Evolutionary conservation across 345 rosid species (phyloP), one percentile per base, ranked within the genome.

Genomic region (Lepidium sativum): DNA sequence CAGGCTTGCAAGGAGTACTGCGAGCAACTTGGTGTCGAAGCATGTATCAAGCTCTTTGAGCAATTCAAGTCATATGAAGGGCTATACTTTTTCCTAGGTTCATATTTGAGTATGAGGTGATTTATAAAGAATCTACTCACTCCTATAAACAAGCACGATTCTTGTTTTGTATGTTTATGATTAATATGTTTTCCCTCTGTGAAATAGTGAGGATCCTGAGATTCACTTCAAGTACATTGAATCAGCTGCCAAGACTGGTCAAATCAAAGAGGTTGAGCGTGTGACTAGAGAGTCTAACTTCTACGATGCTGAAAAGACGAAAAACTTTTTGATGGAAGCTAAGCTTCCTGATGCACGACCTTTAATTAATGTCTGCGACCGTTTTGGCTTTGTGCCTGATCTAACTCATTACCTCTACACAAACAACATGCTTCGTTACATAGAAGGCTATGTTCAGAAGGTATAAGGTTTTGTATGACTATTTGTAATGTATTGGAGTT

Each of bases 361-460:
- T 13, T 71, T 92, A 69, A 92, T 92, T 63, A 92, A 92, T 85
- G 98, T 95, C 65, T 95, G 99, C 60, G 99, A 95, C 64, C 98
- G 99, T 13, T 95, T 91, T 77, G 94, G 99, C 48, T 95, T 79
- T 81, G 99, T 91, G 61, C 91, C 95, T 25, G 99, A 91, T 75
- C 91, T 95, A 45, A 95, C 96, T 7, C 99, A 91, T 79, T 91
- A 95, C 82, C 92, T 95, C 13, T 95, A 95, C 82, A 53, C 91
- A 52, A 95, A 74, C 77, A 89, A 84, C 79, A 79, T 81, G 99
- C 98, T 88, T 45, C 99, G 99, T 1, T 95, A 95, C 69, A 91
- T 95, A 72, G 99, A 95, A 79, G 99, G 99, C 64, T 95, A 95
- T 75, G 98, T 88, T 44, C 99, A 95, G 75, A 95, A 95, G 99